Percentiles rank a stretch among this genome's conserved stretches.
Conservation (phyloP, 805 yeast species). For the Millerago galiae region DNA sequence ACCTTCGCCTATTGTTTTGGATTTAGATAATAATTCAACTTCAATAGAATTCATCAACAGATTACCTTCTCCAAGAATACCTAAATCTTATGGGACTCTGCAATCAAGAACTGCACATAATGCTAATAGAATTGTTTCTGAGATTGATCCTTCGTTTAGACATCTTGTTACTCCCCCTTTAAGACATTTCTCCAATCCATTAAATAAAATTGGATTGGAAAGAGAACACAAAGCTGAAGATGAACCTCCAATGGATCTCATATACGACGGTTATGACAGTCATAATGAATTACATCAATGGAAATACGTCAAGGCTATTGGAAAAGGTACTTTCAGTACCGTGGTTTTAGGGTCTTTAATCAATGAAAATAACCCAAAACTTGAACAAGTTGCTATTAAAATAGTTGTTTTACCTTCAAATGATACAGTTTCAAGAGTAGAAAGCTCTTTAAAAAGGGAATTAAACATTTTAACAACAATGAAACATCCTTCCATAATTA, state of each 20-base stretch:
- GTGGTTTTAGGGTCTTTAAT: constrained; percentile 44
- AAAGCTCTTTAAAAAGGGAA: constrained; percentile 66
- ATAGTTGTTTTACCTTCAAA: constrained; percentile 39
- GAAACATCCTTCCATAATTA: constrained; percentile 65
- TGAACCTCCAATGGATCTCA: neutral
- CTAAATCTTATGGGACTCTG: constrained; percentile 1
- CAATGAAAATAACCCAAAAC: neutral
- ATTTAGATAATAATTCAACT: neutral
- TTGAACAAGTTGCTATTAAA: constrained; percentile 62
- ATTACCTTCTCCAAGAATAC: neutral
- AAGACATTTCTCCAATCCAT: constrained; percentile 18
- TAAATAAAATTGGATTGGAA: neutral
- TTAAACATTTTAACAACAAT: constrained; percentile 51
- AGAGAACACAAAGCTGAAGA: constrained; percentile 1
- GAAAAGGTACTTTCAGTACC: constrained; percentile 63
- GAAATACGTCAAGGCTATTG: constrained; percentile 40
- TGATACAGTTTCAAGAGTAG: constrained; percentile 45
- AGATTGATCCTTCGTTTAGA: constrained; percentile 25
- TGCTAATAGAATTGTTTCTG: constrained; percentile 29
- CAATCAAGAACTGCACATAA: constrained; percentile 9
- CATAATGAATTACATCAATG: constrained; percentile 17
- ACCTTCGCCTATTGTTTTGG: constrained; percentile 37
- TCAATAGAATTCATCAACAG: neutral
- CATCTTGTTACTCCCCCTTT: constrained; percentile 13
- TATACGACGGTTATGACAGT: constrained; percentile 14